Evolutionary conservation across 768 basidiomycete species (phyloP).

Genomic region (Chalciporus piperatus): DNA sequence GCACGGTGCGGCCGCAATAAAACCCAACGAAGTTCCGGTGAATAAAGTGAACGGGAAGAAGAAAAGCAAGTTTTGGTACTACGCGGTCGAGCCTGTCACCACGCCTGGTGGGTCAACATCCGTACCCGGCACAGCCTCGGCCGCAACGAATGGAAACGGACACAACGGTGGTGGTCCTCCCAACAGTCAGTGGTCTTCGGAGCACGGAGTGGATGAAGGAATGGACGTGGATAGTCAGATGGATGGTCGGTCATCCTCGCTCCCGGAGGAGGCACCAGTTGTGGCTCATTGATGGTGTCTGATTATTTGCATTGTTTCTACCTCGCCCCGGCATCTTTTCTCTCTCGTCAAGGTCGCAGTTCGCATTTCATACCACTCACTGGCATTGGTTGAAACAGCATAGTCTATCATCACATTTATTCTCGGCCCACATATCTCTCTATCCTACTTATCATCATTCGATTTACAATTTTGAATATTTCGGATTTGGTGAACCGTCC

Average conservation of each 20-base stretch:
- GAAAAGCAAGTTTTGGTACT: slow-evolving; percentile 86
- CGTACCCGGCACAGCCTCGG: slow-evolving; percentile 12
- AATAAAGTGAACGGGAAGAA: slow-evolving; percentile 79
- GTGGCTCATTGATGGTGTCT: slow-evolving; percentile 11
- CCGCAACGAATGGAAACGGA: slow-evolving; percentile 22
- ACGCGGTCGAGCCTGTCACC: slow-evolving; percentile 73
- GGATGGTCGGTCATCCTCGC: slow-evolving; percentile 16
- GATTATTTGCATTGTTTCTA: slow-evolving; percentile 1
- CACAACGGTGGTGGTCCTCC: slow-evolving; percentile 5
- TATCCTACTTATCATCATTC: slow-evolving; percentile 2
- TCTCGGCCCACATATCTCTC: slow-evolving; percentile 12
- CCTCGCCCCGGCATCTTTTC: slow-evolving; percentile 8
- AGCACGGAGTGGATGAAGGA: slow-evolving; percentile 1
- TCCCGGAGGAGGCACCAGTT: slow-evolving; percentile 14
- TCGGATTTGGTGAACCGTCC: not conserved
- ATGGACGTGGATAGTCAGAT: slow-evolving; percentile 26
- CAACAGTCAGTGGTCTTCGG: slow-evolving; percentile 8
- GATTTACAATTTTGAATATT: not conserved
- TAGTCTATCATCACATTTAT: slow-evolving; percentile 32
- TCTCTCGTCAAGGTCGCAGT: slow-evolving; percentile 7
- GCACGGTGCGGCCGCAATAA: slow-evolving; percentile 63
- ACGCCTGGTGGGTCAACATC: slow-evolving; percentile 27
- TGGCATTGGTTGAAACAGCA: slow-evolving; percentile 24
- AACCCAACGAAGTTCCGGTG: slow-evolving; percentile 69
- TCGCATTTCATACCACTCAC: slow-evolving; percentile 29